Conservation (phyloP, 805 yeast genomes). For the Schizosaccharomyces cryophilus region DNA sequence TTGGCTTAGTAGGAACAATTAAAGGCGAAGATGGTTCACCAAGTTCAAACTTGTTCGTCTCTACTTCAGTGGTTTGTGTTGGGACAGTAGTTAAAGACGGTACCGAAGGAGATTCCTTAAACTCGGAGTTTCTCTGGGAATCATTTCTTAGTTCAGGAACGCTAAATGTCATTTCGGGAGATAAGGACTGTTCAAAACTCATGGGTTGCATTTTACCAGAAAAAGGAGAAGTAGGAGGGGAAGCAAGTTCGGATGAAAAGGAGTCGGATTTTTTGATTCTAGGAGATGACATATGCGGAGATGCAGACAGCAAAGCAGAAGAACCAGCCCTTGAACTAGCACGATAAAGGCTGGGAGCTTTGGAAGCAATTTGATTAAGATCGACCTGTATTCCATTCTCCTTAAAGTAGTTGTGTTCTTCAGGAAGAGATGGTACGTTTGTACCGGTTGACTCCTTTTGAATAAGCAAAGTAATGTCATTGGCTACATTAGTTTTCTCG, state of each 20-base stretch:
- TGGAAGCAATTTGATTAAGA: background rate
- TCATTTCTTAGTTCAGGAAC: too few relatives aligned
- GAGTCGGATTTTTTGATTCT: background rate
- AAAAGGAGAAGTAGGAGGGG: background rate
- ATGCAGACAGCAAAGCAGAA: background rate
- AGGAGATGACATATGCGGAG: background rate
- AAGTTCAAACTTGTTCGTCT: too few relatives aligned
- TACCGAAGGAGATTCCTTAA: too few relatives aligned
- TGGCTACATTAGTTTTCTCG: slow-evolving; percentile 40
- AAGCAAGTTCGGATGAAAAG: background rate
- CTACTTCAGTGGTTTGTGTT: too few relatives aligned
- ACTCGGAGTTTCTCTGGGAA: too few relatives aligned
- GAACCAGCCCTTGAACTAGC: background rate
- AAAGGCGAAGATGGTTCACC: too few relatives aligned
- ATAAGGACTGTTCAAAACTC: background rate
- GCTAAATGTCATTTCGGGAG: too few relatives aligned
- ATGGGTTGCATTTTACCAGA: background rate
- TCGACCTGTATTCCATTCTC: background rate
- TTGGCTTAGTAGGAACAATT: too few relatives aligned
- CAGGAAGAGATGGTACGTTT: slow-evolving; percentile 19
- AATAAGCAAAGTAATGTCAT: slow-evolving; percentile 33
- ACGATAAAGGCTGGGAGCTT: background rate
- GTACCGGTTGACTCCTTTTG: slow-evolving; percentile 38
- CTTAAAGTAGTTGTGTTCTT: background rate
- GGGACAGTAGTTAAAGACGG: too few relatives aligned